These are phyloP conservation scores for Cubamyces sp. DNA, from an alignment of 768 basidiomycete genomes.

Conservation along the genomic window DNA sequence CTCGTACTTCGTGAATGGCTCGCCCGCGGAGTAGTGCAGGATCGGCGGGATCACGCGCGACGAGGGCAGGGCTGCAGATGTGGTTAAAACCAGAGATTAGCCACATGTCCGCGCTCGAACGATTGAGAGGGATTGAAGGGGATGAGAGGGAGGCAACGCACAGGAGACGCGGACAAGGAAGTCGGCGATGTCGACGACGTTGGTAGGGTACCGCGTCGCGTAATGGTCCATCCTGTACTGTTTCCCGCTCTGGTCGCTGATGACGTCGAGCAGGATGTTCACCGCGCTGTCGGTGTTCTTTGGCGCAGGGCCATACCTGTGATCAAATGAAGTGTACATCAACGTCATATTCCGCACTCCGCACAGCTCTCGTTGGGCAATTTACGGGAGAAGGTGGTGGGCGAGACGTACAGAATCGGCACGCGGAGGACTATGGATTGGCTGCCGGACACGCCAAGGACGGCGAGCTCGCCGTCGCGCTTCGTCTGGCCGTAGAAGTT, in stretches of 20 bases:
- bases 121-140: background rate
- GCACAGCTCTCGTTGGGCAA: no score
- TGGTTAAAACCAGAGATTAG: conserved; percentile 32
- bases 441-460: conserved; percentile 60
- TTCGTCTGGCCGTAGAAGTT: conserved; percentile 91
- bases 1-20: conserved; percentile 90
- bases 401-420: conserved; percentile 73
- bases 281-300: conserved; percentile 88
- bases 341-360: background rate
- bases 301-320: conserved; percentile 84
- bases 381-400: background rate
- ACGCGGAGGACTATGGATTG: conserved; percentile 78
- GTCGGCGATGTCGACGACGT: conserved; percentile 82
- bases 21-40: conserved; percentile 82
- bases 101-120: no score
- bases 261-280: conserved; percentile 86
- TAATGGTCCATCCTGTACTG: conserved; percentile 95
- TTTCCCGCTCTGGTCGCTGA: conserved; percentile 86
- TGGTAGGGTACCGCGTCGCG: conserved; percentile 91
- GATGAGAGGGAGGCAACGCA: conserved; percentile 38
- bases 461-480: conserved; percentile 82
- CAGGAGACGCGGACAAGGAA: conserved; percentile 81
- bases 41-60: conserved; percentile 61
- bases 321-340: background rate
- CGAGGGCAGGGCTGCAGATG: conserved; percentile 40